These are phyloP conservation scores for Talaromyces sp. DNA, from an alignment of 2,329 filamentous ascomycete genomes.

Conservation along the genomic window DNA sequence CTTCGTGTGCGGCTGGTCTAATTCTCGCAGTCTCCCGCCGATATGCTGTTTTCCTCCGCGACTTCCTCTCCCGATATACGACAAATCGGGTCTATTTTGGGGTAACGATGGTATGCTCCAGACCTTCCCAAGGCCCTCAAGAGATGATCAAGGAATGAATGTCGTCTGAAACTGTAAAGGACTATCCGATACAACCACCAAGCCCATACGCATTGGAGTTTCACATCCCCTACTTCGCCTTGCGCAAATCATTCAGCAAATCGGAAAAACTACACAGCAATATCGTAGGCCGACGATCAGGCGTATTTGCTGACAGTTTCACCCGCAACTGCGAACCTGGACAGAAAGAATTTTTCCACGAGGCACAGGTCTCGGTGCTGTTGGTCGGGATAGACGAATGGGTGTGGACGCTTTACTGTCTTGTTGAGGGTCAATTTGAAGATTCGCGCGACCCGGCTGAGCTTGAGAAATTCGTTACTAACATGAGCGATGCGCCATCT, in stretches of 20 bases:
- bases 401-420: constrained; percentile 11
- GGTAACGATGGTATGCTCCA: neutral
- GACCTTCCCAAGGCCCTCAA: neutral
- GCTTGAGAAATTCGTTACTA: neutral
- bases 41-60: neutral
- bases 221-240: neutral
- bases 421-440: neutral
- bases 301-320: neutral
- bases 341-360: constrained; percentile 1
- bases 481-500: neutral
- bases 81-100: constrained; percentile 1
- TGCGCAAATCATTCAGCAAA: neutral
- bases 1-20: neutral
- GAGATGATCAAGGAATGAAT: neutral
- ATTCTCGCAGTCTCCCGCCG: neutral
- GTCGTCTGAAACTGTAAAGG: neutral
- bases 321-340: neutral
- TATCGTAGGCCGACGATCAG: neutral
- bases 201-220: neutral
- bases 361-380: neutral
- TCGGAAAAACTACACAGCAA: neutral
- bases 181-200: neutral
- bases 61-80: neutral
- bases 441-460: neutral
- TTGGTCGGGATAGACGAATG: constrained; percentile 7